Evolutionary conservation across 306 rosid species (phyloP).

Genomic region (Morella rubra): DNA sequence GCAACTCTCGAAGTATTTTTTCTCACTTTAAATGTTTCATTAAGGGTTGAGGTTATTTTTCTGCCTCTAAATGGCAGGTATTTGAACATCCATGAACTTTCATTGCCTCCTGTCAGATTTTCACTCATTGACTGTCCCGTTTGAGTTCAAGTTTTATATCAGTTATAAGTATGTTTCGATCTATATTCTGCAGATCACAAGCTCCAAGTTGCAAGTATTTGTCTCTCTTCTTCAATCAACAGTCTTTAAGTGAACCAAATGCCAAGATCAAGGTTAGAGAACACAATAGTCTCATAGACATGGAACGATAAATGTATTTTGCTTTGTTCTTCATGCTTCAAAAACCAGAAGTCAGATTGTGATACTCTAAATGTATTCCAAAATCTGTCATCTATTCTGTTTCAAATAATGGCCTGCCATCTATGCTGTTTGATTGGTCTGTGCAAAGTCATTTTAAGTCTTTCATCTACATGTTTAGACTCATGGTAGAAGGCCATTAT

Average conservation of each 20-base stretch:
- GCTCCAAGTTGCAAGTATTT: conserved; percentile 25
- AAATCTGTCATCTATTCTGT: not conserved
- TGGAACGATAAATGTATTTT: not conserved
- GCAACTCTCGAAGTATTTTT: too few relatives aligned
- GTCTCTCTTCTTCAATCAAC: conserved; percentile 19
- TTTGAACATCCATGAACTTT: too few relatives aligned
- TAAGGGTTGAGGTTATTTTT: too few relatives aligned
- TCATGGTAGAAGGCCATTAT: not conserved
- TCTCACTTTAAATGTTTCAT: too few relatives aligned
- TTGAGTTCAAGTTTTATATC: conserved; percentile 9
- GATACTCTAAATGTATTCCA: not conserved
- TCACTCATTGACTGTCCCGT: conserved; percentile 4
- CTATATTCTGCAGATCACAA: conserved; percentile 45
- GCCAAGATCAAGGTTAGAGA: conserved; percentile 84
- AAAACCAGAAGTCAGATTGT: too few relatives aligned
- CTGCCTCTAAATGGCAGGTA: too few relatives aligned
- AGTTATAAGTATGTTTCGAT: conserved; percentile 22
- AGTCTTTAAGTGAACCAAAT: conserved; percentile 45
- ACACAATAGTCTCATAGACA: not conserved
- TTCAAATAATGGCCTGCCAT: not conserved
- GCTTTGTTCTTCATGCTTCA: not conserved
- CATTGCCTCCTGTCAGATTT: not conserved
- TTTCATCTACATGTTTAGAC: too few relatives aligned
- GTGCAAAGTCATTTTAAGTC: too few relatives aligned
- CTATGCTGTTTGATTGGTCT: not conserved